These are phyloP conservation scores for Protostelium mycophagum DNA, from an alignment of 78 protist species.

Conservation along the genomic window DNA sequence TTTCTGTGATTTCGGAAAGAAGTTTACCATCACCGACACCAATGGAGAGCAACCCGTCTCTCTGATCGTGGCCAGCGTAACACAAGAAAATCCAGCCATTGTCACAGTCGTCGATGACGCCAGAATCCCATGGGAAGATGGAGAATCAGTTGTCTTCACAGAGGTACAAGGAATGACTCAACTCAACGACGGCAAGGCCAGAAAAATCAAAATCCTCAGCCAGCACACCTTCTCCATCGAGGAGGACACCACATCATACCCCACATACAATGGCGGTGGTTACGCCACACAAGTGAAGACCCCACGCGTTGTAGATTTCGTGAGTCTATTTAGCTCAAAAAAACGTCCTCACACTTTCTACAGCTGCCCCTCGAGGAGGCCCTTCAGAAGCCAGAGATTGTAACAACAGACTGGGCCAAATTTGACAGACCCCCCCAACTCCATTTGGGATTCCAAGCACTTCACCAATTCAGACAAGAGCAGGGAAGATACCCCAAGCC, in stretches of 20 bases:
- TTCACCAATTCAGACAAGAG: conserved; percentile 22
- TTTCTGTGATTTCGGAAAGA: conserved; percentile 88
- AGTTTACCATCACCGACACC: conserved; percentile 72
- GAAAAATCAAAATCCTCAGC: conserved; percentile 33
- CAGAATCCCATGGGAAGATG: conserved; percentile 76
- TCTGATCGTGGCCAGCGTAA: conserved; percentile 61
- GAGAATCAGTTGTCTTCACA: conserved; percentile 81
- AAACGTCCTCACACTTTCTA: neutral
- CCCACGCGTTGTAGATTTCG: conserved; percentile 48
- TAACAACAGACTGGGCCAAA: conserved; percentile 77
- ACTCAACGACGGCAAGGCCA: conserved; percentile 71
- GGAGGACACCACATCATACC: conserved; percentile 67
- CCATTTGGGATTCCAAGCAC: conserved; percentile 35
- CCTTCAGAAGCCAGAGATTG: conserved; percentile 56
- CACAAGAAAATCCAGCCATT: conserved; percentile 67
- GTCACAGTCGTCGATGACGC: conserved; percentile 81
- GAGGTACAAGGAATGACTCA: conserved; percentile 90
- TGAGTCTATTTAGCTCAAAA: neutral
- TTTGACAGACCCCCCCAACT: conserved; percentile 22
- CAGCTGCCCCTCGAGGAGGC: conserved; percentile 34
- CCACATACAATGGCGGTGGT: conserved; percentile 78
- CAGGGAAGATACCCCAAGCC: conserved; percentile 26
- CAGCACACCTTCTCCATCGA: conserved; percentile 61
- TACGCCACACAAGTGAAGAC: conserved; percentile 85
- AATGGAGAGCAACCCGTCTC: conserved; percentile 81